phyloP scores from a whole-genome alignment of 805 yeast genomes.

The Myxozyma vanderwaltii region DNA sequence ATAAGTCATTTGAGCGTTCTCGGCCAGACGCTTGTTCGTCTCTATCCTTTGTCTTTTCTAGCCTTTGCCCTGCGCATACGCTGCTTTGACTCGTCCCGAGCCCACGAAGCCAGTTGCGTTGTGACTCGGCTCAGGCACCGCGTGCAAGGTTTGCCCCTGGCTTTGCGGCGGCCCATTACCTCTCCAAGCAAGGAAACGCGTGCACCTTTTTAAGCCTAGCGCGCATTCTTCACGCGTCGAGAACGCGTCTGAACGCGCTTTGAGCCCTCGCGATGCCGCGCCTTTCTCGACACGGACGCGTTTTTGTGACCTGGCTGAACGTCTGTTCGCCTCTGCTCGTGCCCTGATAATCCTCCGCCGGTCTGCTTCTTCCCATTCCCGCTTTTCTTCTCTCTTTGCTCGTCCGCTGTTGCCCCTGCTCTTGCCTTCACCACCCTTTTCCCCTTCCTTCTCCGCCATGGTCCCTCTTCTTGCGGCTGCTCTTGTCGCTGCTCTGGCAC shows the following conservation, averaged over 20 bases:
- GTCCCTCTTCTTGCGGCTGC: background rate
- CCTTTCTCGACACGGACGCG: background rate
- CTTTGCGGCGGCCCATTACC: constrained; percentile 7
- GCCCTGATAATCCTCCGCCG: background rate
- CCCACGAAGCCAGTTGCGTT: no score
- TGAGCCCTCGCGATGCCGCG: background rate
- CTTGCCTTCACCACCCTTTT: no score
- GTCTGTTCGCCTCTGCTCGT: background rate
- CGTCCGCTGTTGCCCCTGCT: background rate
- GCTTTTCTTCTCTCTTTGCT: background rate
- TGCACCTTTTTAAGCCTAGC: background rate
- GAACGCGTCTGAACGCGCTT: constrained; percentile 7
- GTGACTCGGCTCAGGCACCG: no score
- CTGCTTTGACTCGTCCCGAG: no score
- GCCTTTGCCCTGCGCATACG: no score
- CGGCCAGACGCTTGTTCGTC: no score
- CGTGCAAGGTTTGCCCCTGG: background rate
- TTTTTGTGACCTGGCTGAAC: background rate
- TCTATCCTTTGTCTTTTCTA: no score
- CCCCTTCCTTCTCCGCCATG: no score
- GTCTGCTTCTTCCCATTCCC: background rate
- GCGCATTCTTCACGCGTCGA: constrained; percentile 12
- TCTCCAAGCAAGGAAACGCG: background rate
- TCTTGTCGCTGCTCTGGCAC: constrained; percentile 6
- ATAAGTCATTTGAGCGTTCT: no score